Base-by-base conservation (phyloP, 306 rosid species). In the Canavalia gladiata region DNA sequence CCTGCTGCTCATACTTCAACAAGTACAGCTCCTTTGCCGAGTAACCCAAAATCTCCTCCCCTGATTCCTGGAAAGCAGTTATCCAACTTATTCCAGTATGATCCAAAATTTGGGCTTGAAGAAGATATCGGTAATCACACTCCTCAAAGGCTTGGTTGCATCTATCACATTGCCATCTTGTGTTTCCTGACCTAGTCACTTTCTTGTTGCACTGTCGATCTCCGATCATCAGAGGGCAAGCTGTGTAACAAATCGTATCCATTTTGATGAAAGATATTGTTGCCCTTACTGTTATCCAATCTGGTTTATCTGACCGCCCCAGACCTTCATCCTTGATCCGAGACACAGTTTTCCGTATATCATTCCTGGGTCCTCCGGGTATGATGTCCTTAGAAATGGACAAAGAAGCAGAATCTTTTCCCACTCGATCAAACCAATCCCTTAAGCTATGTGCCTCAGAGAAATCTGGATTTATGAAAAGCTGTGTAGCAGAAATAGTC, bases 311-410 rank as follows among this genome's bases (percentile, higher is more conserved):
- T 49, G 95, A 89, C 81, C 96, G 86, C 66, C 97, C 97, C 5
- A 93, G 86, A 85, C 95, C 97, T 86, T 91, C 97, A 43, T 88
- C 90, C 84, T 86, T 93, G 83, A 93, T 93, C 87, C 91, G 97
- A 79, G 92, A 88, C 63, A 92, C 84, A 5, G 91, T 85, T 87
- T 91, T 93, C 55, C 92, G 88, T 2, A 89, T 84, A 84, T 91
- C 97, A 52, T 85, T 88, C 87, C 84, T 92, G 56, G 88, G 62
- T 79, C 84, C 89, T 78, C 92, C 94, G 6, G 88, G 86, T 5
- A 75, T 42, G 39, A 80, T 63, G 79, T 91, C 94, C 82, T 81
- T 92, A 63, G 94, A 89, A 84, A 93, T 90, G 67, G 94, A 93
- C 65, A 84, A 25, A 35, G 90, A 82, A 67, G 91, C 81, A 63